Evolutionary conservation across 2,329 filamentous ascomycete species (phyloP).

Genomic region (Xylariaceae sp.): DNA sequence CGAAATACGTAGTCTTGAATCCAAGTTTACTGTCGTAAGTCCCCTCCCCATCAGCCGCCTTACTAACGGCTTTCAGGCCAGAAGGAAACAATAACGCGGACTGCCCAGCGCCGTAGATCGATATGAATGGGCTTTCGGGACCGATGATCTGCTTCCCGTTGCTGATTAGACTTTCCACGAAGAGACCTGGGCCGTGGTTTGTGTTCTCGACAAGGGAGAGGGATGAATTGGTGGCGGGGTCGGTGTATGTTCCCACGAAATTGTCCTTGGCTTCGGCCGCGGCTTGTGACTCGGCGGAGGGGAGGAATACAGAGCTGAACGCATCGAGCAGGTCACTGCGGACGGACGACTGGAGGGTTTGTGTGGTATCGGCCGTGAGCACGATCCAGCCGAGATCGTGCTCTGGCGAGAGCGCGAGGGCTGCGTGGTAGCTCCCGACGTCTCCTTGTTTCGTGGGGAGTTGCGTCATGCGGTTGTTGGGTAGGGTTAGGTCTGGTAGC

Average conservation of each 20-base stretch:
- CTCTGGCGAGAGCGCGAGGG: slow-evolving; percentile 17
- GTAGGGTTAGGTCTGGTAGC: slow-evolving; percentile 11
- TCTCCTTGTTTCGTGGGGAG: slow-evolving; percentile 23
- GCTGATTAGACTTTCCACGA: slow-evolving; percentile 5
- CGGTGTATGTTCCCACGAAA: slow-evolving; percentile 11
- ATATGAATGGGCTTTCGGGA: slow-evolving; percentile 9
- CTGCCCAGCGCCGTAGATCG: slow-evolving; percentile 10
- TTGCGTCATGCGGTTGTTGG: slow-evolving; percentile 10
- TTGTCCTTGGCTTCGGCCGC: slow-evolving; percentile 8
- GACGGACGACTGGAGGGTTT: too few relatives aligned
- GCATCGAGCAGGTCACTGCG: slow-evolving; percentile 13
- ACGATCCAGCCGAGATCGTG: slow-evolving; percentile 19
- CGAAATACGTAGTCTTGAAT: slow-evolving; percentile 17
- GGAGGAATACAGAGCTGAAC: slow-evolving; percentile 13
- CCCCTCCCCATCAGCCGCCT: not conserved
- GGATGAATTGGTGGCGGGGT: slow-evolving; percentile 13
- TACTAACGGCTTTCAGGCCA: slow-evolving; percentile 5
- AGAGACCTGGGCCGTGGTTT: slow-evolving; percentile 4
- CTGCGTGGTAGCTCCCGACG: slow-evolving; percentile 14
- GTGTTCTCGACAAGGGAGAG: slow-evolving; percentile 3
- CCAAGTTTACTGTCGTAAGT: slow-evolving; percentile 12
- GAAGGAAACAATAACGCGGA: slow-evolving; percentile 16
- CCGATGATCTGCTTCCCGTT: slow-evolving; percentile 14
- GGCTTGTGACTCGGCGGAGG: slow-evolving; percentile 13
- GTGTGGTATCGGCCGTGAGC: slow-evolving; percentile 11